Percentiles rank a stretch among this genome's conserved stretches.
phyloP scores from a whole-genome alignment of 2,329 filamentous ascomycete species.

The Cadophora luteo-olivacea region DNA sequence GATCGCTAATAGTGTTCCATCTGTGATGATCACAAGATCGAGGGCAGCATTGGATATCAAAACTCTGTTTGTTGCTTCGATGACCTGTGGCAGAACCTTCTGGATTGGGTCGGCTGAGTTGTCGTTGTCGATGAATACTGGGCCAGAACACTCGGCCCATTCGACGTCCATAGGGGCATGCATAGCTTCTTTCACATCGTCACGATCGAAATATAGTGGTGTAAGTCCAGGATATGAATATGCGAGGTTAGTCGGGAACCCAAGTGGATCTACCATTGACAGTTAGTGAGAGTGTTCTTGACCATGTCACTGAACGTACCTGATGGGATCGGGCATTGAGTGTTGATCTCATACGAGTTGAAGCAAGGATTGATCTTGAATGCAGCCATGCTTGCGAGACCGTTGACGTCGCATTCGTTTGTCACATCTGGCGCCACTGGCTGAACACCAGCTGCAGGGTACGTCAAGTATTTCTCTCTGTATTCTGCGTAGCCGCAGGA shows the following conservation, averaged over 20 bases:
- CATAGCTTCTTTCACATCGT: conserved; percentile 56
- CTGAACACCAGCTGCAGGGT: conserved; percentile 46
- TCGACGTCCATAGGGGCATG: conserved; percentile 51
- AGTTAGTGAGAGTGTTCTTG: background rate
- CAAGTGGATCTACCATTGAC: conserved; percentile 39
- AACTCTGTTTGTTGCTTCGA: conserved; percentile 58
- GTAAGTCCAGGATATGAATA: conserved; percentile 48
- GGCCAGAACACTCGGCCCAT: conserved; percentile 51
- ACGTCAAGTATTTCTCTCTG: conserved; percentile 53
- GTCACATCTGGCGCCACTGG: conserved; percentile 43
- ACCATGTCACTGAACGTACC: background rate
- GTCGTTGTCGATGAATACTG: conserved; percentile 51
- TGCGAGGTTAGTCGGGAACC: conserved; percentile 44
- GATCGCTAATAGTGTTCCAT: conserved; percentile 57
- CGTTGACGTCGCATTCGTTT: conserved; percentile 49
- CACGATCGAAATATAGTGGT: conserved; percentile 57
- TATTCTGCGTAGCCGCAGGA: conserved; percentile 54
- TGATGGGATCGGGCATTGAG: conserved; percentile 52
- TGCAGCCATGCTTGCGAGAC: conserved; percentile 43
- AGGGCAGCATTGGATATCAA: conserved; percentile 56
- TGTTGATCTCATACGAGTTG: conserved; percentile 55
- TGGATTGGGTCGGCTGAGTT: conserved; percentile 48
- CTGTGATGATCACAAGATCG: conserved; percentile 56
- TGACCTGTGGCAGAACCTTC: conserved; percentile 53
- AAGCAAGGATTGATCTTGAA: conserved; percentile 53